These are phyloP conservation scores for Limnanthes douglasii DNA, from an alignment of 345 rosid genomes.

Conservation along the genomic window DNA sequence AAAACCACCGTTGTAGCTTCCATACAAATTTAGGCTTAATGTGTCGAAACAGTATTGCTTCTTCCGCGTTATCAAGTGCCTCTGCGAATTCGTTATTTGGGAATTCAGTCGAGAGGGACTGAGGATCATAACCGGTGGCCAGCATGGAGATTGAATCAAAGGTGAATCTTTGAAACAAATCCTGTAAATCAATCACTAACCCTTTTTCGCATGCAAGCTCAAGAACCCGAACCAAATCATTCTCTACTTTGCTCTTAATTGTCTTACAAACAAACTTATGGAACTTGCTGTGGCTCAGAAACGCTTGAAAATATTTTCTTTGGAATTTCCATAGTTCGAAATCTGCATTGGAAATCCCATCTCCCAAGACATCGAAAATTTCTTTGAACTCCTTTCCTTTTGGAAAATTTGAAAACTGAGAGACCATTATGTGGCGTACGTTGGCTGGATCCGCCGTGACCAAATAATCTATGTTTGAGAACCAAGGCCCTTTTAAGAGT, in stretches of 20 bases:
- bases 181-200: constrained; percentile 14
- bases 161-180: constrained; percentile 17
- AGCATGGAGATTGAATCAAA: constrained; percentile 15
- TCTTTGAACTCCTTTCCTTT: constrained; percentile 27
- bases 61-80: constrained; percentile 18
- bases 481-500: constrained; percentile 19
- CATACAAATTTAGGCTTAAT: constrained; percentile 10
- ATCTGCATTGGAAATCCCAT: constrained; percentile 27
- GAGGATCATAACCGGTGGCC: constrained; percentile 17
- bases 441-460: constrained; percentile 25
- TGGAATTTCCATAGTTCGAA: constrained; percentile 19
- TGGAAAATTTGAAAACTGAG: constrained; percentile 28
- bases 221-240: constrained; percentile 17
- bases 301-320: constrained; percentile 12
- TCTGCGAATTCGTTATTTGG: constrained; percentile 8
- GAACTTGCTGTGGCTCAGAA: constrained; percentile 11
- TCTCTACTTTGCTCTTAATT: constrained; percentile 9
- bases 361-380: constrained; percentile 25
- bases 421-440: constrained; percentile 25
- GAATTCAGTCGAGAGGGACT: constrained; percentile 13
- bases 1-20: constrained; percentile 20
- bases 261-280: constrained; percentile 7
- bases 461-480: constrained; percentile 13
- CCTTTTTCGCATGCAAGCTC: constrained; percentile 10
- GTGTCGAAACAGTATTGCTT: constrained; percentile 20